Conservation (phyloP, 768 basidiomycete genomes). For the Trametes gibbosa region DNA sequence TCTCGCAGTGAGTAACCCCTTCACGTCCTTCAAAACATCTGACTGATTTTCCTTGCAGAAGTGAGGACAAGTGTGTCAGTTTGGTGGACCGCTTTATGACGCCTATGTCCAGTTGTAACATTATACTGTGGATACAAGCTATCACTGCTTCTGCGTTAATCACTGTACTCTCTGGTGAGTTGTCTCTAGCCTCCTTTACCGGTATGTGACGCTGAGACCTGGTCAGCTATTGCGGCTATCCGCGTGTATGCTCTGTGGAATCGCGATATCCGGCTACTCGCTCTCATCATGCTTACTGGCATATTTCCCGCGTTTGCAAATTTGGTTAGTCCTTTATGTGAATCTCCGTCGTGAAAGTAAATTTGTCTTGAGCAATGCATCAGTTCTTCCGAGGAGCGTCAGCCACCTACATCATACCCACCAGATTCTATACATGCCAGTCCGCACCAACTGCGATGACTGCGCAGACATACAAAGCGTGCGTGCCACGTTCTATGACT, state of each 20-base stretch:
- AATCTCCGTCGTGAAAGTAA: neutral
- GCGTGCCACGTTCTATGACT: neutral
- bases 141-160: neutral
- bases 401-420: neutral
- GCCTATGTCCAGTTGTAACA: slow-evolving; percentile 6
- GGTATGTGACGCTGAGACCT: neutral
- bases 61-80: neutral
- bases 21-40: too few relatives aligned
- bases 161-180: slow-evolving; percentile 1
- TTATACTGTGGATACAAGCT: slow-evolving; percentile 1
- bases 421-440: slow-evolving; percentile 10
- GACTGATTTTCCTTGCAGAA: neutral
- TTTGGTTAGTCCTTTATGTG: slow-evolving; percentile 1
- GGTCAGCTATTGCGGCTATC: slow-evolving; percentile 15
- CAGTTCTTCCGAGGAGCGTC: slow-evolving; percentile 15
- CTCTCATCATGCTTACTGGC: slow-evolving; percentile 3
- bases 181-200: neutral
- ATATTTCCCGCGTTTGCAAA: slow-evolving; percentile 16
- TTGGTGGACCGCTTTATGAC: neutral
- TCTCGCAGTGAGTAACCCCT: neutral
- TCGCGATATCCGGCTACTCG: neutral
- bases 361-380: too few relatives aligned
- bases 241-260: slow-evolving; percentile 19
- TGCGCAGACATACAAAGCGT: neutral
- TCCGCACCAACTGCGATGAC: slow-evolving; percentile 7